Evolutionary conservation across 352 stramenopile genomes (phyloP), one percentile per base, ranked within the genome.

Genomic region (Phytophthora niederhauseri): DNA sequence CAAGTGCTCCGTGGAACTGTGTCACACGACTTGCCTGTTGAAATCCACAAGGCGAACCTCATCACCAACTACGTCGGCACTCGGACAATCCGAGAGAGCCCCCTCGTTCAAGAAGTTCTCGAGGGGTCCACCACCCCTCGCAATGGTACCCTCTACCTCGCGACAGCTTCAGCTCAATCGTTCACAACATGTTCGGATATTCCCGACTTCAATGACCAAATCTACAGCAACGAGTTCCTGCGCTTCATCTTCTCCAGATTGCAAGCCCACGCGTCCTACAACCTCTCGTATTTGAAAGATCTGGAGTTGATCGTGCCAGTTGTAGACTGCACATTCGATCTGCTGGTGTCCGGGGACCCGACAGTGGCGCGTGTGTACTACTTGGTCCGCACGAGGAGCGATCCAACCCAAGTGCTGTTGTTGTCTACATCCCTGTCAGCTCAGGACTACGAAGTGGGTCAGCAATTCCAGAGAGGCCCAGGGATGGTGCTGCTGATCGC

Each of bases 141-240:
- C 31, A 73, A 75, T 9, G 69, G 75, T n/a, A 64, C 81, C 0
- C 30, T 87, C n/a, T 89, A 82, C 51, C 68, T 89, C 15, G 57
- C 69, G 6, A 73, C 57, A 1, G 61, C 70, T 0, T 65, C 55
- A 12, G 61, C 61, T 2, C 57, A 64, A 14, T 77, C 70, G 14
- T 72, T 75, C 26, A 64, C 64, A 0, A 57, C 43, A n/a, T 82
- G 76, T 34, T 68, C 58, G n/a, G 61, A 62, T 6, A 20, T 67
- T 3, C 4, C 49, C 4, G 15, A 57, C 0, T 78, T 72, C 19
- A 45, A 76, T 11, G 7, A 28, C 1, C 3, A 59, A n/a, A 65
- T 80, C 17, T 80, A 84, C 77, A 66, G 59, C 24, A 72, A 82
- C 31, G 28, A 69, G 12, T 80, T 73, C 46, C 19, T 80, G 17